phyloP scores from a whole-genome alignment of 495 filamentous ascomycete species.

The Bombardia bombarda region DNA sequence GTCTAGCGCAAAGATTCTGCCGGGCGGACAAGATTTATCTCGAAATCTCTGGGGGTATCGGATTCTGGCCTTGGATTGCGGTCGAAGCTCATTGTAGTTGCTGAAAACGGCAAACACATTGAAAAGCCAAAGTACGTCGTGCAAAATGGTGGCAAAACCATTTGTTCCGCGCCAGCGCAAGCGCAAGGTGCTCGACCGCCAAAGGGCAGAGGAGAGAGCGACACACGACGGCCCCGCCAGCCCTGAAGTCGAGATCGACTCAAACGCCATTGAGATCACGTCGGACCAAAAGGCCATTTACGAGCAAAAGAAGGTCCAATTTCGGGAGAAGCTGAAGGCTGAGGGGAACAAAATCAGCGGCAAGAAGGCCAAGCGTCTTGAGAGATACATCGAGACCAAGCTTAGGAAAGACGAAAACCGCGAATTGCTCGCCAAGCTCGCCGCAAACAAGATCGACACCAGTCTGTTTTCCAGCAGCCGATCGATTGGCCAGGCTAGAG shows the following conservation, averaged over 20 bases:
- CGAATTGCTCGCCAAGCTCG: conserved; percentile 74
- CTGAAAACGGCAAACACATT: not conserved
- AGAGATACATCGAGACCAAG: conserved; percentile 98
- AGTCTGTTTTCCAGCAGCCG: conserved; percentile 67
- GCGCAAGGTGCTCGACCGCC: conserved; percentile 55
- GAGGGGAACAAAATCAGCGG: conserved; percentile 69
- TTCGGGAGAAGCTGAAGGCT: conserved; percentile 55
- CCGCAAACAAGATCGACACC: conserved; percentile 71
- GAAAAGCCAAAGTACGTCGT: not conserved
- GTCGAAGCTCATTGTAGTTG: no score
- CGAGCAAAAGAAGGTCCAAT: conserved; percentile 53
- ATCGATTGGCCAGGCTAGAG: conserved; percentile 57
- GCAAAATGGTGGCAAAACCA: conserved; percentile 48
- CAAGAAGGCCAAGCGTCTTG: conserved; percentile 90
- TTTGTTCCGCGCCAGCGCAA: conserved; percentile 77
- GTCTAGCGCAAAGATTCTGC: conserved; percentile 31
- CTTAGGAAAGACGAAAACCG: conserved; percentile 89
- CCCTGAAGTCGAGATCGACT: conserved; percentile 38
- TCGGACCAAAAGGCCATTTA: conserved; percentile 58
- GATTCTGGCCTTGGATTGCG: not conserved
- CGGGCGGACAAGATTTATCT: conserved; percentile 39
- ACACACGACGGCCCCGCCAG: conserved; percentile 25
- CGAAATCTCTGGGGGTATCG: conserved; percentile 2
- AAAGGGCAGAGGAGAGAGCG: conserved; percentile 37
- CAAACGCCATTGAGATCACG: conserved; percentile 64